Percentiles rank a stretch among this genome's conserved stretches.
phyloP scores from a whole-genome alignment of 352 stramenopile species.

The Phytophthora cactorum region DNA sequence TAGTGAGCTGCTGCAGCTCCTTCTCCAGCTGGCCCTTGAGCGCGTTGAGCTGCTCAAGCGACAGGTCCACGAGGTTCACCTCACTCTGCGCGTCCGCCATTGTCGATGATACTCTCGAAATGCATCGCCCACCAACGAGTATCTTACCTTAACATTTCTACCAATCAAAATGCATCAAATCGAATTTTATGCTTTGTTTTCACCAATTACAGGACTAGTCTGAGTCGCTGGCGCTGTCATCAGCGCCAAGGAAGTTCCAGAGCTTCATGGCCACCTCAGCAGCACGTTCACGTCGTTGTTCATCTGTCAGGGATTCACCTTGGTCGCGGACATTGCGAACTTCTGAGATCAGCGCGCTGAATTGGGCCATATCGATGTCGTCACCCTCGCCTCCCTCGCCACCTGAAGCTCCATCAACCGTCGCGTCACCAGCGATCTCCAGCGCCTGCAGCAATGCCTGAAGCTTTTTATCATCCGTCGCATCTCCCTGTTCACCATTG shows the following conservation, averaged over 20 bases:
- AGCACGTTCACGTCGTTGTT: constrained; percentile 70
- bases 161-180: constrained; percentile 22
- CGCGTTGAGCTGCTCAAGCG: constrained; percentile 93
- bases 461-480: constrained; percentile 42
- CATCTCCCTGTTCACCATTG: constrained; percentile 4
- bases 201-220: constrained; percentile 37
- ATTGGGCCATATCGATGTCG: constrained; percentile 63
- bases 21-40: constrained; percentile 91
- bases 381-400: constrained; percentile 36
- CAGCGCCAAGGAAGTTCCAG: constrained; percentile 63
- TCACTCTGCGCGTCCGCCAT: constrained; percentile 63
- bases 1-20: constrained; percentile 80
- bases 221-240: constrained; percentile 45
- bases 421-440: constrained; percentile 37
- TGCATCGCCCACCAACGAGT: constrained; percentile 31
- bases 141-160: constrained; percentile 16
- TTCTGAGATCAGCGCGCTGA: constrained; percentile 69
- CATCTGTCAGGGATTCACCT: constrained; percentile 54
- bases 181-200: constrained; percentile 24
- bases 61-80: constrained; percentile 88
- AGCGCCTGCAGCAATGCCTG: constrained; percentile 57
- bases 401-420: constrained; percentile 1
- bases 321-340: constrained; percentile 71
- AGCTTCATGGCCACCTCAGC: constrained; percentile 83
- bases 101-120: constrained; percentile 19